phyloP scores from a whole-genome alignment of 2,329 filamentous ascomycete genomes.

The Phoma sp. region DNA sequence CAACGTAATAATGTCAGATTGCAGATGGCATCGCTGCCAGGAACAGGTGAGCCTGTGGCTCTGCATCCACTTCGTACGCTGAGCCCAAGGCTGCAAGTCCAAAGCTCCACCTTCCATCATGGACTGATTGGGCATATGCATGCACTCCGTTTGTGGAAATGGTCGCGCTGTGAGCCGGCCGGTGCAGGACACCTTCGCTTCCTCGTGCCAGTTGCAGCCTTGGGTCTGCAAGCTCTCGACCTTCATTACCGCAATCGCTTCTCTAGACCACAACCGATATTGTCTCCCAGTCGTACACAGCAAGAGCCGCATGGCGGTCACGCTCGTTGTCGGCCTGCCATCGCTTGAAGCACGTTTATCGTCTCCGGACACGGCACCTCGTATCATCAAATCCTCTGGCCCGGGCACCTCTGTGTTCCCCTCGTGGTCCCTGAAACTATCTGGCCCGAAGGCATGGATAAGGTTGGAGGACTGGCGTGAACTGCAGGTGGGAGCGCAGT shows the following conservation, averaged over 20 bases:
- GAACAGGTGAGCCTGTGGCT: neutral
- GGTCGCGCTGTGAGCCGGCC: constrained; percentile 6
- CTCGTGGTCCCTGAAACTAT: constrained; percentile 40
- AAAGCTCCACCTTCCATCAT: neutral
- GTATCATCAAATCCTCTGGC: constrained; percentile 2
- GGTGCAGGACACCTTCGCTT: constrained; percentile 6
- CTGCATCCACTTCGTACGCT: neutral
- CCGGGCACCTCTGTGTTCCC: constrained; percentile 5
- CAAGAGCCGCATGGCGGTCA: neutral
- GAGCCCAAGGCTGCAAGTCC: constrained; percentile 12
- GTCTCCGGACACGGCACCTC: constrained; percentile 12
- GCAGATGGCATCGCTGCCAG: neutral
- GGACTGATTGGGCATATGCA: neutral
- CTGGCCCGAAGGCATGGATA: constrained; percentile 44
- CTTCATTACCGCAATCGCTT: neutral
- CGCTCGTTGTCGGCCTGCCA: neutral
- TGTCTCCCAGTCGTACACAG: neutral
- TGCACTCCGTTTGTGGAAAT: constrained; percentile 11
- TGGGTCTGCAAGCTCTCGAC: constrained; percentile 1
- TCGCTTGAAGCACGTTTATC: neutral
- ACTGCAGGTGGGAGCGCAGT: constrained; percentile 30
- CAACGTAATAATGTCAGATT: constrained; percentile 7
- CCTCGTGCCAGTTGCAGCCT: constrained; percentile 3
- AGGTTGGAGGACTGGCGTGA: constrained; percentile 40
- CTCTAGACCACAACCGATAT: neutral